Evolutionary conservation across 768 basidiomycete genomes (phyloP).

Genomic region (Pleurotus platypus): DNA sequence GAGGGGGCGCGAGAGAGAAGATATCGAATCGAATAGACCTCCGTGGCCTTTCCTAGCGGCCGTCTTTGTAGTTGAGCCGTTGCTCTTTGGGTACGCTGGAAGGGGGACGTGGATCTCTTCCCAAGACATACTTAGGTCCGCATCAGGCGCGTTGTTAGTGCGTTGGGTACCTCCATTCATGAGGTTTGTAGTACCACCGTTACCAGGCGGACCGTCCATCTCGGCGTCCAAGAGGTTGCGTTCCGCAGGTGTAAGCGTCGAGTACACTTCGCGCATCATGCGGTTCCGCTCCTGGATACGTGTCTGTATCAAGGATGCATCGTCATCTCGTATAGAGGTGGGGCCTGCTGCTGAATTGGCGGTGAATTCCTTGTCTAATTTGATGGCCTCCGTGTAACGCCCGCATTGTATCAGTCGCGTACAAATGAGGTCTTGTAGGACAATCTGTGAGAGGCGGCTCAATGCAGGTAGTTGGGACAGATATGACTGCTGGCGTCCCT

Average conservation of each 20-base stretch:
- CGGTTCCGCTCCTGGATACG: constrained; percentile 50
- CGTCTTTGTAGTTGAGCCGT: background rate
- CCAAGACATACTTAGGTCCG: constrained; percentile 19
- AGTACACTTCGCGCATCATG: constrained; percentile 69
- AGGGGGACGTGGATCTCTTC: constrained; percentile 7
- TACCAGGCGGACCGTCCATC: constrained; percentile 30
- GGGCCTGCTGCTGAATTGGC: constrained; percentile 28
- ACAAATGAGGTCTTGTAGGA: constrained; percentile 76
- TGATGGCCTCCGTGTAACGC: constrained; percentile 68
- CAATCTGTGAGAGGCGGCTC: constrained; percentile 39
- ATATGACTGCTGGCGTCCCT: constrained; percentile 27
- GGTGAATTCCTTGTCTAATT: constrained; percentile 64
- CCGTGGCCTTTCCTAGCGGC: background rate
- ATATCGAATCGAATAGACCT: constrained; percentile 1
- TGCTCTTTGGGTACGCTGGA: background rate
- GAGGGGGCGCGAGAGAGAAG: background rate
- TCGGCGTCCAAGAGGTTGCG: constrained; percentile 60
- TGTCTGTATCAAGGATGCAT: constrained; percentile 31
- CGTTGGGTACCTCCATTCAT: constrained; percentile 9
- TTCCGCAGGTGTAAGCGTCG: constrained; percentile 59
- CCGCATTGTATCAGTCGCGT: constrained; percentile 75
- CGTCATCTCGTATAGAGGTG: constrained; percentile 12
- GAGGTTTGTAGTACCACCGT: constrained; percentile 1
- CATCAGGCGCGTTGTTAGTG: constrained; percentile 7
- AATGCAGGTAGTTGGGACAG: constrained; percentile 2